Base-by-base conservation (phyloP, 1,139 yeast genomes). In the Torulaspora globosa region DNA sequence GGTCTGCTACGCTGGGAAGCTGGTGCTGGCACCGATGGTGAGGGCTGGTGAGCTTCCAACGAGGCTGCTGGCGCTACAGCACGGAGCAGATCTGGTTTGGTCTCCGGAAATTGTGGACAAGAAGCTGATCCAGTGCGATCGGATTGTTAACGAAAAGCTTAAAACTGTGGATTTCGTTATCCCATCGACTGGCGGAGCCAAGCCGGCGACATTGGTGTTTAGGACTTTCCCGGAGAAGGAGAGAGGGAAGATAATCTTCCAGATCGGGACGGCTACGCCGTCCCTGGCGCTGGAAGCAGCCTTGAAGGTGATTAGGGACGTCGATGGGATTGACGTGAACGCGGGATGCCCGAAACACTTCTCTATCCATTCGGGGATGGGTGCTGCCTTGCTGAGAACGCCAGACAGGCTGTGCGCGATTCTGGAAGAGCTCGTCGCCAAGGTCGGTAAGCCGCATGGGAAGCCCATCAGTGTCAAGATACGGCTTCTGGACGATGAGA, bases 61-160 rank as follows among this genome's bases (percentile, higher is more conserved):
- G 11, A 73, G 98, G 44, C 71, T 90, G 9, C 65, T 90, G 56
- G 81, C 96, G 0, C 71, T 92, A 27, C 77, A 76, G 53, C 75
- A 87, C 63, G 97, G 97, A 1, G 96, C 96, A 0, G 97, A 90
- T 63, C 70, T 92, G 44, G 97, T 92, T 3, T 92, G 98, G 97
- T 79, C 79, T 10, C 98, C 98, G 0, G 98, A 92, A 65, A 83
- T 89, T 49, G 79, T 92, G 26, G 98, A 92, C 63, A 85, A 83
- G 64, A 89, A 89, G 62, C 68, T 92, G 37, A 62, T 89, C 29
- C 76, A 78, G 27, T 86, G 96, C 59, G 74, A 72, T 35, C 72
- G 97, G 53, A 69, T 72, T 0, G 73, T 68, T n/a, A 85, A 85
- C 60, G 61, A 63, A 1, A 63, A 63, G 23, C 63, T 83, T 48